phyloP scores from a whole-genome alignment of 2,329 filamentous ascomycete species.

The Colletotrichum sp. region DNA sequence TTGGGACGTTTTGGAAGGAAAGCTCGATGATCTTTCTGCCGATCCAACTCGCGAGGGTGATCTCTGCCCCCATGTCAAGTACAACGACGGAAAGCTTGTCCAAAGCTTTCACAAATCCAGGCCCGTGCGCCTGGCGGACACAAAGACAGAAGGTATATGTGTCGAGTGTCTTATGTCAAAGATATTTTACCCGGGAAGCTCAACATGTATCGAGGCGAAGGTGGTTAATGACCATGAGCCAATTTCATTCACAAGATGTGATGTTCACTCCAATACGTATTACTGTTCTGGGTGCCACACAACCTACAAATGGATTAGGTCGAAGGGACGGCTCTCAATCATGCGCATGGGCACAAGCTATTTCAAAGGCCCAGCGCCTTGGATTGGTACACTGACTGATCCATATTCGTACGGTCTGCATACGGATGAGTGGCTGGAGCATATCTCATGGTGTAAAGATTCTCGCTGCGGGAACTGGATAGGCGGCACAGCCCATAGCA shows the following conservation, averaged over 20 bases:
- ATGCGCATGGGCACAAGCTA: not conserved
- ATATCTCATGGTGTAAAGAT: not conserved
- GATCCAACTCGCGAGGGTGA: not conserved
- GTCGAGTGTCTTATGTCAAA: not conserved
- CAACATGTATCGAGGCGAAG: fast-evolving
- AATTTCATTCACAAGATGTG: not conserved
- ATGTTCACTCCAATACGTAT: not conserved
- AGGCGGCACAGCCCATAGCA: not conserved
- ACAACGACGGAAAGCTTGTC: not conserved
- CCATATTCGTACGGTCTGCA: not conserved
- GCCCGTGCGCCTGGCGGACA: not conserved
- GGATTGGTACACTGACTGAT: not conserved
- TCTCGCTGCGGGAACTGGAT: not conserved
- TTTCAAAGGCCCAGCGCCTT: not conserved
- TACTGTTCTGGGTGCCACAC: not conserved
- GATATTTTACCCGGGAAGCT: not conserved
- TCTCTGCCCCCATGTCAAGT: not conserved
- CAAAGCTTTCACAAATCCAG: not conserved
- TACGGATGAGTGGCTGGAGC: not conserved
- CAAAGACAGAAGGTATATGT: not conserved
- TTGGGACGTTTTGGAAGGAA: not conserved
- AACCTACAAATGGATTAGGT: not conserved
- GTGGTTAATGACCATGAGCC: not conserved
- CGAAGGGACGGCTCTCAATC: not conserved
- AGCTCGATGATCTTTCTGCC: not conserved